Conservation (phyloP, 345 rosid species). For the Carallia brachiata region DNA sequence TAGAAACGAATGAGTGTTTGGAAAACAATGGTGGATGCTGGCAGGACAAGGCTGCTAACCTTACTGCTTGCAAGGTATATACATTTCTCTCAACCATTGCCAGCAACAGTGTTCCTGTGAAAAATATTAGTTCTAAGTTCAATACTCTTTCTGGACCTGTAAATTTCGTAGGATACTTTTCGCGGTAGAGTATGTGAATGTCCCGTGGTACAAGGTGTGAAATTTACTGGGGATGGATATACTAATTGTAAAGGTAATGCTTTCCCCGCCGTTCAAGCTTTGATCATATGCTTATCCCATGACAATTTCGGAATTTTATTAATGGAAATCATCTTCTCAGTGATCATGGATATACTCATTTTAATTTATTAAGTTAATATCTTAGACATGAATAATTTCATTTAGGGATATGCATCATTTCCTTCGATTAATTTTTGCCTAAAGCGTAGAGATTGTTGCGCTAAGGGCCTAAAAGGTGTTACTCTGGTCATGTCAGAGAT, state of each 20-base stretch:
- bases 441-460: too few species aligned
- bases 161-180: constrained; percentile 69
- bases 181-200: constrained; percentile 93
- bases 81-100: not conserved
- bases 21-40: constrained; percentile 39
- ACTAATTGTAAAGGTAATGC: constrained; percentile 75
- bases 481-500: too few species aligned
- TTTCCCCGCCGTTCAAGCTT: not conserved
- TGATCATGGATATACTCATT: too few species aligned
- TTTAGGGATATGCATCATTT: too few species aligned
- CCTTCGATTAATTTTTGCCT: too few species aligned
- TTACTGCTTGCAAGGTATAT: constrained; percentile 36
- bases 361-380: too few species aligned
- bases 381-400: too few species aligned
- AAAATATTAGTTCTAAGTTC: not conserved
- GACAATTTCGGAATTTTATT: too few species aligned
- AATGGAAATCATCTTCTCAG: too few species aligned
- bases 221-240: constrained; percentile 86
- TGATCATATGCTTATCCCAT: too few species aligned
- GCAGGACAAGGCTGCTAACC: constrained; percentile 32
- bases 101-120: not conserved
- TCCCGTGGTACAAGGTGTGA: constrained; percentile 74
- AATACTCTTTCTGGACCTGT: not conserved
- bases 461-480: too few species aligned
- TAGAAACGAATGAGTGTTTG: constrained; percentile 34